Base-by-base conservation (phyloP, 1,284 basidiomycete genomes). In the Inonotus hispidus region DNA sequence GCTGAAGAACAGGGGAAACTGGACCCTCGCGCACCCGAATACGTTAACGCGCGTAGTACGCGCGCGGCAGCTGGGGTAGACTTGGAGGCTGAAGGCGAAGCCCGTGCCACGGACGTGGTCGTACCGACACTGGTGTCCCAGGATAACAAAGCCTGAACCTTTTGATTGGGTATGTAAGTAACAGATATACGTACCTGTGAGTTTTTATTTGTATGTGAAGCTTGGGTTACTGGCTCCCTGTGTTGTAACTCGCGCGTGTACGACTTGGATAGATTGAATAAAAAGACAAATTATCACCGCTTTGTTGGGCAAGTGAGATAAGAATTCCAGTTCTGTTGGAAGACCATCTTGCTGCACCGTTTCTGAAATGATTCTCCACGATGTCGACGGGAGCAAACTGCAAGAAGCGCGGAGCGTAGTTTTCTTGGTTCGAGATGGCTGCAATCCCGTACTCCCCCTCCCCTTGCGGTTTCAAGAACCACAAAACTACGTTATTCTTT, bases 1-100 rank as follows among this genome's bases (percentile, higher is more conserved):
- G 88, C 89, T 64, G 90, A 91, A 70, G 83, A 87, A 62, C 90
- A 92, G 72, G 90, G 90, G 35, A 77, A 79, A 58, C 68, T 85
- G 53, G 74, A 88, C 65, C 84, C 87, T 4, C 74, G 77, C 45
- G 78, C 78, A 6, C 90, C 90, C 0, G 71, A 73, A 49, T 92
- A 92, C 67, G 76, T 92, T 23, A 71, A 73, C 39, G 69, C 68
- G 57, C 70, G 73, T 21, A 64, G 67, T 46, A 66, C 68, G 13
- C 38, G 54, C 27, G 21, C 27, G 3, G 16, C 41, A 43, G 13
- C 16, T 10, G 32, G 4, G 32, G 8, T 8, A 32, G 41, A 59
- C 23, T 21, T n/a, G 21, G 50, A 59, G 41, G 11, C 41, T 23
- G 46, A 53, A 53, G 11, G 39, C 53, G 29, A 41, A 23, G 29